phyloP scores from a whole-genome alignment of 306 rosid genomes.

The Chamaecrista fasciculata region DNA sequence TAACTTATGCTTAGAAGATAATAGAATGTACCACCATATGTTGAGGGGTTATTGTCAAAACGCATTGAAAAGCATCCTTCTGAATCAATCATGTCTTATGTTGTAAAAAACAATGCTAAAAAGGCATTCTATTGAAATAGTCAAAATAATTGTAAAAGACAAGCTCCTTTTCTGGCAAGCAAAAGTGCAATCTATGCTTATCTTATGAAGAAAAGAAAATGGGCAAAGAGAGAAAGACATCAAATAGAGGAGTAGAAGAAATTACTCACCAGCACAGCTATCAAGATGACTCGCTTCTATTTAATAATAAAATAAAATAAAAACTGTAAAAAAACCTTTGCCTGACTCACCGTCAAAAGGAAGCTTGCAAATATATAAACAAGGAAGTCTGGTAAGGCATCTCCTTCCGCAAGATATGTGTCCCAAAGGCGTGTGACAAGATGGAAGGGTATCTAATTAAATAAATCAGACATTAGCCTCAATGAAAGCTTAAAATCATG shows the following conservation, averaged over 20 bases:
- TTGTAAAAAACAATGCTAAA: no score
- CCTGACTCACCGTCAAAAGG: slow-evolving; percentile 84
- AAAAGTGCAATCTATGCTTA: neutral
- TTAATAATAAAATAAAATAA: slow-evolving; percentile 12
- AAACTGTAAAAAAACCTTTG: neutral
- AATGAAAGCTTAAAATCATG: slow-evolving; percentile 24
- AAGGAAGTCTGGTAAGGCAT: slow-evolving; percentile 94
- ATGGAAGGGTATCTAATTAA: slow-evolving; percentile 76
- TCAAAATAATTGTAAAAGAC: neutral
- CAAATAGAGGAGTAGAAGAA: neutral
- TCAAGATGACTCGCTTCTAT: slow-evolving; percentile 14
- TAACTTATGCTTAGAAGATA: neutral
- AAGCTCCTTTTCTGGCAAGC: neutral
- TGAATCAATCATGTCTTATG: neutral
- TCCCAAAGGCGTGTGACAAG: slow-evolving; percentile 98
- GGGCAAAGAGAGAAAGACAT: neutral
- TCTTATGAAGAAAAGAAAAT: neutral
- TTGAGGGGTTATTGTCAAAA: neutral
- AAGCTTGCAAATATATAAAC: slow-evolving; percentile 96
- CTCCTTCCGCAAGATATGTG: slow-evolving; percentile 98
- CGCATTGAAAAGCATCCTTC: neutral
- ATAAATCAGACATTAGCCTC: slow-evolving; percentile 34
- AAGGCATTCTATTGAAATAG: no score
- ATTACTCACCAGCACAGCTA: neutral
- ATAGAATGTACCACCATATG: neutral